phyloP scores from a whole-genome alignment of 208 protist species.

The Acanthamoeba pearcei region DNA sequence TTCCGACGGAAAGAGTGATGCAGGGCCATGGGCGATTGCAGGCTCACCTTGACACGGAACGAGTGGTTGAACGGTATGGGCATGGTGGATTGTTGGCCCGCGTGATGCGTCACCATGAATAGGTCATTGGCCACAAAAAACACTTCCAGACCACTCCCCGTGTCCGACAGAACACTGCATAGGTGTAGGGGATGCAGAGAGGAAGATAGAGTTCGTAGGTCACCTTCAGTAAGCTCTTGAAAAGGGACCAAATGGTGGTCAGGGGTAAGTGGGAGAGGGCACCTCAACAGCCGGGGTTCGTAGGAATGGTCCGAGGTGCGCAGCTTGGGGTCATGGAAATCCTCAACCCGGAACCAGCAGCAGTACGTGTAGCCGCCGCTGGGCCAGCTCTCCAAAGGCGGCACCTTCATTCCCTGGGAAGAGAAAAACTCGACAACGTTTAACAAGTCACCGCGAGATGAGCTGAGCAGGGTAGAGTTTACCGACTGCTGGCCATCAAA shows the following conservation, averaged over 20 bases:
- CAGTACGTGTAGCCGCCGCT: background rate
- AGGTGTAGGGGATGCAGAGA: too few relatives aligned
- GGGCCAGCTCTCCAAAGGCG: conserved; percentile 15
- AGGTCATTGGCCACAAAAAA: too few relatives aligned
- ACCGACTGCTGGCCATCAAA: conserved; percentile 52
- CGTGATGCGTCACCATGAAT: too few relatives aligned
- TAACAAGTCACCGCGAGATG: too few relatives aligned
- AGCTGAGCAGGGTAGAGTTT: background rate
- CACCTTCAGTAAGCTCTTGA: background rate
- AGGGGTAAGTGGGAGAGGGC: background rate
- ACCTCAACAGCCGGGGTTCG: conserved; percentile 12
- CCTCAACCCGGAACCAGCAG: conserved; percentile 27
- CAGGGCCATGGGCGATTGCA: background rate
- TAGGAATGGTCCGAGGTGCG: conserved; percentile 14
- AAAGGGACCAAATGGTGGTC: background rate
- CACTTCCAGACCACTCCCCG: too few relatives aligned
- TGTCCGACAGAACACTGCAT: too few relatives aligned
- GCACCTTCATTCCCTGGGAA: conserved; percentile 22
- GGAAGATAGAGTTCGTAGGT: too few relatives aligned
- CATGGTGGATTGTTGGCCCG: background rate
- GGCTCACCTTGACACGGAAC: conserved; percentile 35
- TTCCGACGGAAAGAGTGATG: too few relatives aligned
- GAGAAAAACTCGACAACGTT: background rate
- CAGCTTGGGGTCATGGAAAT: conserved; percentile 26
- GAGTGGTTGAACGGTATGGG: conserved; percentile 36